Percentiles rank a stretch among this genome's conserved stretches.
Conservation (phyloP, 768 basidiomycete species). For the Trametes sanguinea region DNA sequence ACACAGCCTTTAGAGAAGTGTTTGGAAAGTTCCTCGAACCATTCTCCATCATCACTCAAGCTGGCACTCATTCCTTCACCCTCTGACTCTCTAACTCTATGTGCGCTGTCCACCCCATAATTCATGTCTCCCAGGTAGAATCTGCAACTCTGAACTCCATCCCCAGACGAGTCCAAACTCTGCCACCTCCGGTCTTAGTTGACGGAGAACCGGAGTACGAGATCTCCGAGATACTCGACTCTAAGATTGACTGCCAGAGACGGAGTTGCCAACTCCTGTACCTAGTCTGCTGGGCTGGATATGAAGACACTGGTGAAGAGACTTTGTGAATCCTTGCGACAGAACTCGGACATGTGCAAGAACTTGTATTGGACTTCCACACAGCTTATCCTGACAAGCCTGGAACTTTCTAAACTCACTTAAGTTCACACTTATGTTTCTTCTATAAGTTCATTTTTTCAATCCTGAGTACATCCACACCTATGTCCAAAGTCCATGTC, state of each 20-base stretch:
- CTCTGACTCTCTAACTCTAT: slow-evolving; percentile 27
- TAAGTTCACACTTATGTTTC: too few species aligned
- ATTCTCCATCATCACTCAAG: slow-evolving; percentile 26
- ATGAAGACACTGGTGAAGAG: slow-evolving; percentile 2
- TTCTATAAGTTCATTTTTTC: too few species aligned
- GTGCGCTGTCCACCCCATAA: slow-evolving; percentile 23
- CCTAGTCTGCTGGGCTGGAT: slow-evolving; percentile 1
- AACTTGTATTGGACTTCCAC: slow-evolving; percentile 6
- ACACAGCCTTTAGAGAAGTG: slow-evolving; percentile 23
- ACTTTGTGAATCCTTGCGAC: background rate
- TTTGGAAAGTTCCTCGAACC: slow-evolving; percentile 27
- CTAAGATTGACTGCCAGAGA: slow-evolving; percentile 6
- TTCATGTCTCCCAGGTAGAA: slow-evolving; percentile 27
- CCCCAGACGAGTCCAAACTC: slow-evolving; percentile 10
- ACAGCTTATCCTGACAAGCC: too few species aligned
- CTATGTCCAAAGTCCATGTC: too few species aligned
- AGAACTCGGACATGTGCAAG: slow-evolving; percentile 2
- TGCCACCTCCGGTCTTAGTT: slow-evolving; percentile 10
- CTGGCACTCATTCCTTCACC: slow-evolving; percentile 26
- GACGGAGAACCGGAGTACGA: slow-evolving; percentile 16
- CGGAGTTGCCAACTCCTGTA: background rate
- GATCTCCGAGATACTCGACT: slow-evolving; percentile 19
- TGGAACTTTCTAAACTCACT: too few species aligned
- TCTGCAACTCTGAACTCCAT: slow-evolving; percentile 13
- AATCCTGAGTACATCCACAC: too few species aligned